Base-by-base conservation (phyloP, 805 yeast species). In the Lipomyces orientalis region DNA sequence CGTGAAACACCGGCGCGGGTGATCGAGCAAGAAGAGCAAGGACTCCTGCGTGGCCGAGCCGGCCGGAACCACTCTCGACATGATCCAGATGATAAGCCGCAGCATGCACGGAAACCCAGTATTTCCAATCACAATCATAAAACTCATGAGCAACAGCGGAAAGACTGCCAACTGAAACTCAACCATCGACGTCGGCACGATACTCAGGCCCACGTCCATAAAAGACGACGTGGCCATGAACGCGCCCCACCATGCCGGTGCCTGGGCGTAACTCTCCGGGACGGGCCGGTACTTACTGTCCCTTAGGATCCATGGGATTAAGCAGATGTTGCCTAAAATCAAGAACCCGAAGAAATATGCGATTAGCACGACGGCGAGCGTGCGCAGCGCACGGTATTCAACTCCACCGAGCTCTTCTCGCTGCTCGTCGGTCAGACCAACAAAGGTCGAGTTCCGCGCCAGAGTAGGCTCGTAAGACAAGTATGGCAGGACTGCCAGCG, bases 331-430 rank as follows among this genome's bases (percentile, higher is more conserved):
- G 0, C 89, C 81, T 22, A 89, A 78, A 3, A 90, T 67, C 74
- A 90, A 92, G 75, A 91, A 87, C 0, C 97, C 97, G 64, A 93
- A 70, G 74, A 91, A 93, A 75, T 91, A 95, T 5, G 77, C 66
- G 0, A 86, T 76, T 14, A 94, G 78, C 57, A 94, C 85, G 70
- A 85, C 84, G 66, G 90, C 86, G 65, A 95, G 80, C 9, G 93
- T 80, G 75, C 92, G 92, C 66, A 91, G 84, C 0, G 99, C 92
- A 56, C 98, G 84, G 76, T 95, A 95, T 76, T 95, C 99, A 16
- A 95, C 97, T 60, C 99, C 99, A 51, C 99, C 99, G 51, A 95
- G 80, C 77, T 95, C 99, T 67, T 90, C 96, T 74, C 91, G 93
- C 77, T 95, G 98, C 31, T 85, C 88, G 49, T 88, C 91, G 2